A percentile compares a stretch with the other conserved stretches of the same genome.
Evolutionary conservation across 352 stramenopile species (phyloP).

Genomic region (Globisporangium rhizosaccharum): DNA sequence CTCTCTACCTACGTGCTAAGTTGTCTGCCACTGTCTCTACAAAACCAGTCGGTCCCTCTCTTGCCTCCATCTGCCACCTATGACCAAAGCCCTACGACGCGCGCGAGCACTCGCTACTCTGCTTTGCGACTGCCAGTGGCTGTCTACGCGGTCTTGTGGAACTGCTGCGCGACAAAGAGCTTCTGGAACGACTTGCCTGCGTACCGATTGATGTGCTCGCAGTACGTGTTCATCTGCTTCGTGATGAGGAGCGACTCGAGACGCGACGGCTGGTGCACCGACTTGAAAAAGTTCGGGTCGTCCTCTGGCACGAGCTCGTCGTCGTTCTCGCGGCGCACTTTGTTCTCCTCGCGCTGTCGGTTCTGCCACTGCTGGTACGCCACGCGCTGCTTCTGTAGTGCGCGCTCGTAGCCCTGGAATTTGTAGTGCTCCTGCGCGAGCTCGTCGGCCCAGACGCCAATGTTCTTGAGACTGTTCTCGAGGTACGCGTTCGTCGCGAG

Average conservation of each 20-base stretch:
- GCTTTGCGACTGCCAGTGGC: no score
- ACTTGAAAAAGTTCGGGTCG: slow-evolving; percentile 84
- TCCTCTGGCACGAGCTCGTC: slow-evolving; percentile 75
- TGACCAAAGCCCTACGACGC: background rate
- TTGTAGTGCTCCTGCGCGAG: slow-evolving; percentile 94
- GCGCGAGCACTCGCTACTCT: background rate
- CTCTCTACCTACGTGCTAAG: background rate
- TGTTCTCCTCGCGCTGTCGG: slow-evolving; percentile 88
- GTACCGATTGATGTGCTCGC: slow-evolving; percentile 90
- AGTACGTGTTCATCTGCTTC: slow-evolving; percentile 93
- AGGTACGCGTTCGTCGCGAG: slow-evolving; percentile 94
- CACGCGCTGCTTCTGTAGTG: slow-evolving; percentile 78
- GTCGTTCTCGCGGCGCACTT: slow-evolving; percentile 70
- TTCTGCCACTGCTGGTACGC: slow-evolving; percentile 85
- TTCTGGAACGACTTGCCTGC: slow-evolving; percentile 89
- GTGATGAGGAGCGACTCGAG: slow-evolving; percentile 87
- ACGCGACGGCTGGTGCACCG: slow-evolving; percentile 80
- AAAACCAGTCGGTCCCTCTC: background rate
- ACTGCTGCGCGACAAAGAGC: slow-evolving; percentile 85
- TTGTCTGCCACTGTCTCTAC: background rate
- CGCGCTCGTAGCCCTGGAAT: slow-evolving; percentile 88
- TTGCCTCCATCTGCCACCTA: background rate
- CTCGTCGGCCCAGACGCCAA: slow-evolving; percentile 97
- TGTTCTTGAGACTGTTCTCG: slow-evolving; percentile 98
- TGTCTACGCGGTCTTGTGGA: slow-evolving; percentile 77